A percentile compares a stretch with the other conserved stretches of the same genome.
phyloP scores from a whole-genome alignment of 2,329 filamentous ascomycete genomes.

The Graphiopsis chlorocephala region DNA sequence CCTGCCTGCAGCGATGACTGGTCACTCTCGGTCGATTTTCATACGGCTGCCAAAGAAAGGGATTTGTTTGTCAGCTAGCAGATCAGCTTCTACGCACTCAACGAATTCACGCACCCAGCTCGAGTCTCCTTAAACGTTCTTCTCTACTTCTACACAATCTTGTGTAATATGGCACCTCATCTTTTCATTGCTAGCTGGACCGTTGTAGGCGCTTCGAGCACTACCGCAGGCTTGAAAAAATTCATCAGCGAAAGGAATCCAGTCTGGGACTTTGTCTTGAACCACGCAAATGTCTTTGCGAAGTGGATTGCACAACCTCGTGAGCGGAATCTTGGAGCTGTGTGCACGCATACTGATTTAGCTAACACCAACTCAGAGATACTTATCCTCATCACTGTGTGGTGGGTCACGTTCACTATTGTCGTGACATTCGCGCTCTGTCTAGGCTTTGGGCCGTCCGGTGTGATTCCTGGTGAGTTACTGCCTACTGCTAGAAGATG shows the following conservation, averaged over 20 bases:
- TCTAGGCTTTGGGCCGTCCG: slow-evolving; percentile 9
- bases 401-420: slow-evolving; percentile 12
- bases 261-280: background rate
- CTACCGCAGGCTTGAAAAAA: background rate
- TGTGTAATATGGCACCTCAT: background rate
- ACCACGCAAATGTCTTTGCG: background rate
- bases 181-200: slow-evolving; percentile 2
- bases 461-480: slow-evolving; percentile 4
- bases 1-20: background rate
- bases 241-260: slow-evolving; percentile 8
- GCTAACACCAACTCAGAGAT: background rate
- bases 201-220: background rate
- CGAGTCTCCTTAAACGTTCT: background rate
- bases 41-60: background rate
- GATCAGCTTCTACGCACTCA: background rate
- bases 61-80: background rate
- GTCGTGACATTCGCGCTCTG: slow-evolving; percentile 6
- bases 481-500: background rate
- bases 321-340: background rate
- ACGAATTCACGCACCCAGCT: background rate
- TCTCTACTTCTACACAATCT: background rate
- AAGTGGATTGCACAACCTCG: slow-evolving; percentile 11
- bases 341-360: background rate
- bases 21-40: background rate
- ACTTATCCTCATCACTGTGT: slow-evolving; percentile 11